A percentile compares a stretch with the other conserved stretches of the same genome.
Evolutionary conservation across 1,284 basidiomycete species (phyloP).

Genomic region (Peniophora sp.): DNA sequence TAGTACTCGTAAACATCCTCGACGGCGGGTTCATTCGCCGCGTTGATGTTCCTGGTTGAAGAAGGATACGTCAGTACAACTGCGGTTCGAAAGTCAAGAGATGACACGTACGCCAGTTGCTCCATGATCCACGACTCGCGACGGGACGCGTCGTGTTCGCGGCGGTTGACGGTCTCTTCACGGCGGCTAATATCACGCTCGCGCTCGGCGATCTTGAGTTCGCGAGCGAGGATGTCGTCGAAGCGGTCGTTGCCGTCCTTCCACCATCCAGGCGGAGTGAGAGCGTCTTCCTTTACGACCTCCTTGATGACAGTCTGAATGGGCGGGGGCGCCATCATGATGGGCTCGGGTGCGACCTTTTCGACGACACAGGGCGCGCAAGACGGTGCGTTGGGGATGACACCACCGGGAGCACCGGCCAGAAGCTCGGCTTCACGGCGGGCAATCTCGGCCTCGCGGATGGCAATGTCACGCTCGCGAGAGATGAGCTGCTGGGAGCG

Average conservation of each 20-base stretch:
- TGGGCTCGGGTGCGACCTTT: slow-evolving; percentile 39
- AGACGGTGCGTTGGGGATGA: slow-evolving; percentile 40
- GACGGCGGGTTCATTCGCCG: slow-evolving; percentile 44
- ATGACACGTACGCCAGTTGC: slow-evolving; percentile 63
- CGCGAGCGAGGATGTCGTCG: slow-evolving; percentile 74
- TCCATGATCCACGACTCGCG: slow-evolving; percentile 86
- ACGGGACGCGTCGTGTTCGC: slow-evolving; percentile 76
- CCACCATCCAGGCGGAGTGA: slow-evolving; percentile 69
- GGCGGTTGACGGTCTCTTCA: slow-evolving; percentile 72
- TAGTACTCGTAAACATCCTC: slow-evolving; percentile 61
- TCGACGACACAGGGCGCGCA: slow-evolving; percentile 45
- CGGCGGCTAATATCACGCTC: slow-evolving; percentile 77
- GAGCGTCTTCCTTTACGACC: slow-evolving; percentile 70
- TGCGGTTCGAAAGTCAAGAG: not conserved
- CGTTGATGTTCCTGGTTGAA: slow-evolving; percentile 47
- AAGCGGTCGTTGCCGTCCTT: slow-evolving; percentile 54
- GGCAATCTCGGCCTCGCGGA: slow-evolving; percentile 76
- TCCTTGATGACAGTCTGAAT: slow-evolving; percentile 77
- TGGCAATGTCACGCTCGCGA: slow-evolving; percentile 66
- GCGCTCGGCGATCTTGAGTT: slow-evolving; percentile 73
- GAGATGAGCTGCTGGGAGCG: slow-evolving; percentile 69
- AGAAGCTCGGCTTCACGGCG: slow-evolving; percentile 77
- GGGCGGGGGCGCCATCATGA: slow-evolving; percentile 37
- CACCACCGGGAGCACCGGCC: slow-evolving; percentile 70
- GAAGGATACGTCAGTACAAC: slow-evolving; percentile 12